Evolutionary conservation across 2,329 filamentous ascomycete species (phyloP).

Genomic region (Pseudogymnoascus destructans): DNA sequence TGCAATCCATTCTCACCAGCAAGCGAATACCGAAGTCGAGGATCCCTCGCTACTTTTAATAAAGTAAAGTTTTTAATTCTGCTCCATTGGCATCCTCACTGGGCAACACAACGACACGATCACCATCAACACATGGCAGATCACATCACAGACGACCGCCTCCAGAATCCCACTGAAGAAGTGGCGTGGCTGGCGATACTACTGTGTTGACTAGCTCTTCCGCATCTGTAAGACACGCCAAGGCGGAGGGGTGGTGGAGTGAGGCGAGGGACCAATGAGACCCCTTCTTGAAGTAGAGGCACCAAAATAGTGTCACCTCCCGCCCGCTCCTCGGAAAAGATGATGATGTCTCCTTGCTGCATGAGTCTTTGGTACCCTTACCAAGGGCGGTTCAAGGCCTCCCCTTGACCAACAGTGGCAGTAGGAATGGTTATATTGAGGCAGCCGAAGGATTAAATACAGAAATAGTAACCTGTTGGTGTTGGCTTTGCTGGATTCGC

Average conservation of each 20-base stretch:
- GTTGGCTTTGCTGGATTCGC: background rate
- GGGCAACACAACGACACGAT: background rate
- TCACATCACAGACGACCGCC: background rate
- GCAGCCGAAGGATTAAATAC: background rate
- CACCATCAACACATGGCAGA: background rate
- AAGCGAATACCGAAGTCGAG: background rate
- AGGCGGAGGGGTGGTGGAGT: background rate
- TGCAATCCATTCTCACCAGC: background rate
- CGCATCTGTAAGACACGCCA: background rate
- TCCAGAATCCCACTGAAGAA: background rate
- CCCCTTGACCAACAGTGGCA: background rate
- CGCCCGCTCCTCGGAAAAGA: background rate
- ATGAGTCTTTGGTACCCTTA: background rate
- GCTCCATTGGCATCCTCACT: background rate
- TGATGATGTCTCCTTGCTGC: background rate
- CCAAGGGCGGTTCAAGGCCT: background rate
- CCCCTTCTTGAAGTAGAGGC: background rate
- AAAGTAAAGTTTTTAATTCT: background rate
- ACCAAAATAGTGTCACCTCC: slow-evolving; percentile 7
- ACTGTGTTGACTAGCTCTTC: background rate
- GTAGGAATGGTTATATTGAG: background rate
- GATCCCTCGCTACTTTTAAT: background rate
- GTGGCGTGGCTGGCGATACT: slow-evolving; percentile 1
- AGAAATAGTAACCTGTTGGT: background rate
- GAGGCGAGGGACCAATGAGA: background rate